Base-by-base conservation (phyloP, 2,329 filamentous ascomycete species). In the Intubia oerlemansii region DNA sequence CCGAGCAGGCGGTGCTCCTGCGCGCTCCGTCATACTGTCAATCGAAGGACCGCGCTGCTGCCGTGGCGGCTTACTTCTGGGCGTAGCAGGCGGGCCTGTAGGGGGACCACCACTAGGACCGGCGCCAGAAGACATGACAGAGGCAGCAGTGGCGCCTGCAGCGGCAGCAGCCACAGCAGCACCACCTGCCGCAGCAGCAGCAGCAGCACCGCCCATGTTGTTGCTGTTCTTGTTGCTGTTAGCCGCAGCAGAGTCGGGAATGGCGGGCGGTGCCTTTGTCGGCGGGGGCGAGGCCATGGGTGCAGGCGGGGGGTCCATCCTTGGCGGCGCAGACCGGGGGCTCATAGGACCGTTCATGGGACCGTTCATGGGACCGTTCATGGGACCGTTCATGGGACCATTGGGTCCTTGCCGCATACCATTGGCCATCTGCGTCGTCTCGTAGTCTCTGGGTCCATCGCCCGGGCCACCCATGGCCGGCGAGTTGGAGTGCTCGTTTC, bases 31-130 rank as follows among this genome's bases (percentile, higher is more conserved):
- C 3, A 61, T 63, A 40, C 66, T 77, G 38, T 88, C 79, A 10
- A 78, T 54, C 0, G 76, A 76, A 17, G 62, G 61, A 42, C 74
- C 71, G 20, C n/a, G 62, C 57, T 67, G 60, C 24, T 59, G 57
- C 24, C 66, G 61, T 9, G 41, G 32, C 16, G 64, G 51, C 30
- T 52, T 54, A 4, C 53, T 50, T 29, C 49, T 54, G n/a, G 27
- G 27, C 3, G 32, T 28, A 8, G 32, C 22, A 10, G 29, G 28
- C 8, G 28, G 23, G 8, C 29, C 19, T 18, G 22, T 28, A 13
- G n/a, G n/a, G n/a, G n/a, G n/a, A n/a, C n/a, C n/a, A n/a, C n/a
- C n/a, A n/a, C n/a, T n/a, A n/a, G n/a, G n/a, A n/a, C n/a, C n/a
- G n/a, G n/a, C n/a, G n/a, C n/a, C n/a, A n/a, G n/a, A n/a, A n/a